Evolutionary conservation across 2,329 filamentous ascomycete species (phyloP).

Genomic region (Talaromyces sp.): DNA sequence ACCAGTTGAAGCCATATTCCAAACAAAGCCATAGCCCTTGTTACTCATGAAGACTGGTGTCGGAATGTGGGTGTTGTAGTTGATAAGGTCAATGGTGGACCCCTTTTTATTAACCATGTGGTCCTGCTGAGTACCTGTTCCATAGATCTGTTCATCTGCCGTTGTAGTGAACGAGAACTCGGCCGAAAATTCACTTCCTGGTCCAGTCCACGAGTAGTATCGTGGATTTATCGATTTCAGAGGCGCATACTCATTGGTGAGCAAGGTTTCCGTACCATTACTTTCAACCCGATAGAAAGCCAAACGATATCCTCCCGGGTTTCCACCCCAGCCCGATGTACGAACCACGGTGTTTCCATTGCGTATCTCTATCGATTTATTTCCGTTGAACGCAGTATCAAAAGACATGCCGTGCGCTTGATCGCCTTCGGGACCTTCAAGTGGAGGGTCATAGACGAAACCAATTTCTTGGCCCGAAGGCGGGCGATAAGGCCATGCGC

Average conservation of each 20-base stretch:
- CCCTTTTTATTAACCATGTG: constrained; percentile 63
- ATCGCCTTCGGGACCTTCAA: constrained; percentile 41
- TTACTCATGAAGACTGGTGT: constrained; percentile 63
- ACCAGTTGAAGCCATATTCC: constrained; percentile 65
- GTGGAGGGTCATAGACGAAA: constrained; percentile 44
- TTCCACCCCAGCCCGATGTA: constrained; percentile 36
- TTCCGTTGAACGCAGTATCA: constrained; percentile 37
- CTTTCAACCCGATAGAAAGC: constrained; percentile 39
- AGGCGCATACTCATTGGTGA: constrained; percentile 39
- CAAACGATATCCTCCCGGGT: constrained; percentile 36
- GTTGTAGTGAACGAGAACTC: constrained; percentile 42
- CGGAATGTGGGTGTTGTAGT: constrained; percentile 66
- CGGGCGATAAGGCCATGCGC: constrained; percentile 43
- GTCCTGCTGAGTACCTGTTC: constrained; percentile 68
- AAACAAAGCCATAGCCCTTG: constrained; percentile 63
- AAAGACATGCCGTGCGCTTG: constrained; percentile 35
- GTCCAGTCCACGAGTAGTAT: constrained; percentile 39
- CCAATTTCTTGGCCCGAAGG: constrained; percentile 39
- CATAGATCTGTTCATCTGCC: constrained; percentile 59
- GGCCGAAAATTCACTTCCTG: constrained; percentile 39
- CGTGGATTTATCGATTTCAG: constrained; percentile 40
- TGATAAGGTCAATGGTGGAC: constrained; percentile 61
- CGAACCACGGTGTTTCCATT: constrained; percentile 43
- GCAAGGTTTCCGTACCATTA: constrained; percentile 38
- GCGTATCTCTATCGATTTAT: constrained; percentile 30